Evolutionary conservation across 2,329 filamentous ascomycete species (phyloP).

Genomic region (Laburnicola sp.): DNA sequence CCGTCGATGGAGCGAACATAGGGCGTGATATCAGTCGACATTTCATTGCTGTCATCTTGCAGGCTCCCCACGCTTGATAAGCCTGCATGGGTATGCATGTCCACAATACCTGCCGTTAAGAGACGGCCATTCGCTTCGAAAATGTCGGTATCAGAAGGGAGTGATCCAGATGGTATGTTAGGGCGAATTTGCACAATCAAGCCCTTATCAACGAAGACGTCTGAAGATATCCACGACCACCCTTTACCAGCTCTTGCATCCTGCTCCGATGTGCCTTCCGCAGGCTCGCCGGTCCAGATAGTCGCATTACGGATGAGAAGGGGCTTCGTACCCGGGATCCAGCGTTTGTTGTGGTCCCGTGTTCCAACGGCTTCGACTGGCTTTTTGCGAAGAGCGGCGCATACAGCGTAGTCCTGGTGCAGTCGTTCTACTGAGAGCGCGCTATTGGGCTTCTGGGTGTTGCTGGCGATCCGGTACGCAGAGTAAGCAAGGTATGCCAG

Average conservation of each 20-base stretch:
- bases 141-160: conserved; percentile 55
- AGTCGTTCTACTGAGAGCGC: conserved; percentile 58
- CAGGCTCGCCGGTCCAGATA: conserved; percentile 67
- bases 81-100: conserved; percentile 72
- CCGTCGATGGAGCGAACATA: conserved; percentile 69
- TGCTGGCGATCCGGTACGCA: conserved; percentile 19
- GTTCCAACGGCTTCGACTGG: conserved; percentile 60
- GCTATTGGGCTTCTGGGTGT: conserved; percentile 17
- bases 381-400: conserved; percentile 58
- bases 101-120: conserved; percentile 68
- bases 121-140: conserved; percentile 64
- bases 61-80: conserved; percentile 53
- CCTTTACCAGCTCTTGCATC: conserved; percentile 62
- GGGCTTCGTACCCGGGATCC: conserved; percentile 60
- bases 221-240: conserved; percentile 62
- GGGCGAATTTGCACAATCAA: conserved; percentile 60
- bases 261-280: conserved; percentile 54
- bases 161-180: conserved; percentile 47
- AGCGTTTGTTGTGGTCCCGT: conserved; percentile 64
- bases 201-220: conserved; percentile 64
- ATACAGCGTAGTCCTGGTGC: conserved; percentile 58
- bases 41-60: conserved; percentile 66
- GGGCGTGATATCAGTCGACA: conserved; percentile 66
- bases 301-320: conserved; percentile 68
- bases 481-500: conserved; percentile 26